Percentiles rank a stretch among this genome's conserved stretches.
Conservation (phyloP, 768 basidiomycete species). For the Daedaleopsis nitida region DNA sequence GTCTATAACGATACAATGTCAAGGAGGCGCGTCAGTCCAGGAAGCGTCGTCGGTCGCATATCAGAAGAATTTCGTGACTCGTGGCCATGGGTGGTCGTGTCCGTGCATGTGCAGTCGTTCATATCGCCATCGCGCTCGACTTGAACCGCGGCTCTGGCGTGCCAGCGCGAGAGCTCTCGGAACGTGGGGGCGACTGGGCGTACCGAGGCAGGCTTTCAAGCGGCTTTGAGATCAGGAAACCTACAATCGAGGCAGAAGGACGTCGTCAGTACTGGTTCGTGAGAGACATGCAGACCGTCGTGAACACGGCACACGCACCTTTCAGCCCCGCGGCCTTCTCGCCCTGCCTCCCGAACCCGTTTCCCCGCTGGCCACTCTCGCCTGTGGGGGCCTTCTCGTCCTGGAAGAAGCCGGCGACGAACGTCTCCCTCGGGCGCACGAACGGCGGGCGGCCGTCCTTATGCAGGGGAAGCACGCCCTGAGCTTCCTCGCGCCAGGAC, state of each 20-base stretch:
- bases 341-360: slow-evolving; percentile 81
- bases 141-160: slow-evolving; percentile 33
- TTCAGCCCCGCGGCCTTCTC: slow-evolving; percentile 75
- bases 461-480: slow-evolving; percentile 56
- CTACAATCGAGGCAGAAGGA: slow-evolving; percentile 30
- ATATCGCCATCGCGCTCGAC: slow-evolving; percentile 34
- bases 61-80: slow-evolving; percentile 6
- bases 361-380: slow-evolving; percentile 37
- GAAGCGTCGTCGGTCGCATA: not conserved
- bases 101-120: slow-evolving; percentile 11
- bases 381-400: slow-evolving; percentile 19
- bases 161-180: slow-evolving; percentile 27
- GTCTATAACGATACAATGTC: slow-evolving; percentile 23
- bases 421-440: slow-evolving; percentile 23
- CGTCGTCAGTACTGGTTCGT: not conserved
- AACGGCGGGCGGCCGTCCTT: slow-evolving; percentile 35
- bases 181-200: slow-evolving; percentile 34
- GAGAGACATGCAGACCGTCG: not conserved
- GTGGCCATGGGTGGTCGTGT: slow-evolving; percentile 3
- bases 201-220: slow-evolving; percentile 59
- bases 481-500: slow-evolving; percentile 62
- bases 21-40: not conserved
- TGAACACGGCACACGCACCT: slow-evolving; percentile 42
- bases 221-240: slow-evolving; percentile 60
- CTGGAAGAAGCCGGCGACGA: slow-evolving; percentile 28